Conservation (phyloP, 495 filamentous ascomycete genomes). For the Penicillium robsamsonii region DNA sequence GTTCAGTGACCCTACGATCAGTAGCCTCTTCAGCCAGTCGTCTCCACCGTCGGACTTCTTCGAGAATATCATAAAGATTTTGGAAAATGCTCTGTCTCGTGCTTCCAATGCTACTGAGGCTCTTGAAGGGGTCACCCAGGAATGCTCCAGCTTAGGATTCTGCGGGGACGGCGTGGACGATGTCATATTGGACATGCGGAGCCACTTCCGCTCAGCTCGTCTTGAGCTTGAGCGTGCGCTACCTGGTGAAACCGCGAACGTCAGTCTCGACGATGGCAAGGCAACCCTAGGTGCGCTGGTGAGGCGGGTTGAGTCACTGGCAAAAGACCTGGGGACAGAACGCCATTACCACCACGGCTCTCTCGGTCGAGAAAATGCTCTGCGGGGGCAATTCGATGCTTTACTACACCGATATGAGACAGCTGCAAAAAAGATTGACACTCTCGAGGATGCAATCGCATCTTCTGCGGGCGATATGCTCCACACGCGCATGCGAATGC, state of each 20-base stretch:
- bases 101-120: constrained; percentile 37
- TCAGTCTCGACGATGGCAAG: constrained; percentile 37
- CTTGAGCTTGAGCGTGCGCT: constrained; percentile 64
- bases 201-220: constrained; percentile 61
- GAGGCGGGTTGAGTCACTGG: constrained; percentile 37
- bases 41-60: constrained; percentile 43
- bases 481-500: constrained; percentile 42
- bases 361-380: constrained; percentile 32
- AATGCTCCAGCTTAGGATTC: constrained; percentile 56
- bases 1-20: constrained; percentile 35
- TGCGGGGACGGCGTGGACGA: constrained; percentile 44
- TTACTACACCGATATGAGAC: constrained; percentile 38
- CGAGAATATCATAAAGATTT: constrained; percentile 31
- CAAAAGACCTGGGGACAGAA: constrained; percentile 36
- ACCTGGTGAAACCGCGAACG: constrained; percentile 58
- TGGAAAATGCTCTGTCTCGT: constrained; percentile 37
- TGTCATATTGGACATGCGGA: constrained; percentile 50
- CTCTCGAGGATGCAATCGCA: constrained; percentile 55
- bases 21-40: constrained; percentile 30
- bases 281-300: constrained; percentile 40
- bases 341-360: constrained; percentile 30
- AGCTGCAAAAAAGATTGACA: constrained; percentile 44
- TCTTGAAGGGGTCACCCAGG: constrained; percentile 39
- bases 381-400: constrained; percentile 46
- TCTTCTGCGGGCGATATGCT: constrained; percentile 53